A percentile compares a stretch with the other conserved stretches of the same genome.
These are phyloP conservation scores for Cercophora scortea DNA, from an alignment of 495 filamentous ascomycete species.

Conservation along the genomic window DNA sequence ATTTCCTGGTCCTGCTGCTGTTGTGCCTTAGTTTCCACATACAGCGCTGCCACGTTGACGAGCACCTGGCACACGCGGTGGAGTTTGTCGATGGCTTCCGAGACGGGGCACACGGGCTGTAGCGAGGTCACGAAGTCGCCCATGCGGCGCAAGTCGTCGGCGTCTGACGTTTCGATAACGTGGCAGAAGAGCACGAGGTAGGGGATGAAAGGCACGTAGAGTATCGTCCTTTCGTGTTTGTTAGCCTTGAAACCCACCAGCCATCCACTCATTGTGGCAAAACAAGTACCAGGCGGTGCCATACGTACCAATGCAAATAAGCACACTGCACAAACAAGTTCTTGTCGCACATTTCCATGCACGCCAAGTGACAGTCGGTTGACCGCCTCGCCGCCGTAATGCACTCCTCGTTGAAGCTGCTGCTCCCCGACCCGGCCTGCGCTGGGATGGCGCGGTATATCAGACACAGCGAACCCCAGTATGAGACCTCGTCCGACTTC, in stretches of 20 bases:
- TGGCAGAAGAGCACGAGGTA: constrained; percentile 67
- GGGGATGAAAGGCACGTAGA: constrained; percentile 59
- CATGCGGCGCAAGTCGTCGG: constrained; percentile 43
- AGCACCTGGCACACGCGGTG: constrained; percentile 55
- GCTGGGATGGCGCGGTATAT: constrained; percentile 55
- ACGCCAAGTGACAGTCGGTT: constrained; percentile 44
- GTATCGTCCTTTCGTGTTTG: constrained; percentile 42
- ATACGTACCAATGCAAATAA: constrained; percentile 55
- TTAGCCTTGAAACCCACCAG: too few species aligned
- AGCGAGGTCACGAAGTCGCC: constrained; percentile 52
- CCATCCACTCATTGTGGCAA: neutral
- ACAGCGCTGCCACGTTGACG: constrained; percentile 52
- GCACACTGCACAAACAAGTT: constrained; percentile 40
- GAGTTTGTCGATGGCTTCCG: constrained; percentile 50
- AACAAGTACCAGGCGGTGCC: neutral
- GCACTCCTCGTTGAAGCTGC: constrained; percentile 47
- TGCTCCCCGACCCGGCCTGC: neutral
- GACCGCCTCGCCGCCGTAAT: constrained; percentile 50
- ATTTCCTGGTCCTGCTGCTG: constrained; percentile 37
- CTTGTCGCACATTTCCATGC: constrained; percentile 41
- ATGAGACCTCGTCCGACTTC: constrained; percentile 47
- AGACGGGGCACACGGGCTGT: constrained; percentile 39
- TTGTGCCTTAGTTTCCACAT: constrained; percentile 51
- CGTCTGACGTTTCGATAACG: constrained; percentile 44
- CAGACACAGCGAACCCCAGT: constrained; percentile 46